phyloP scores from a whole-genome alignment of 2,329 filamentous ascomycete species.

The Aureobasidium zeae region DNA sequence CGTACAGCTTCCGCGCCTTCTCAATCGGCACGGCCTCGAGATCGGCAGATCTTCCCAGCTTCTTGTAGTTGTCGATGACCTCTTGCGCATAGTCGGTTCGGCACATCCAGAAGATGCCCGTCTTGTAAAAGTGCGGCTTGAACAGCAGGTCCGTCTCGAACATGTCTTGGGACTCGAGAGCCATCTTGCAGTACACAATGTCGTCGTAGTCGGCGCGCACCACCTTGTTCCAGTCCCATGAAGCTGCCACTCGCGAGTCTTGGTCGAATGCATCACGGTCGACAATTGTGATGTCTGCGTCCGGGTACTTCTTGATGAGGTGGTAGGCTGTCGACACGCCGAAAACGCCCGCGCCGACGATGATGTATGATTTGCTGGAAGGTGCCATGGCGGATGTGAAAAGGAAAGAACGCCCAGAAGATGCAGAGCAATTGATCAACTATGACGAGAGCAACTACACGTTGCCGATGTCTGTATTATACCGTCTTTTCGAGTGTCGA shows the following conservation, averaged over 20 bases:
- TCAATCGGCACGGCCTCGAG: constrained; percentile 40
- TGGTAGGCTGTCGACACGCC: constrained; percentile 33
- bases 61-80: constrained; percentile 43
- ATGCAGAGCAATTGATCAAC: neutral
- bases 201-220: constrained; percentile 61
- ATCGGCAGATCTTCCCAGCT: constrained; percentile 39
- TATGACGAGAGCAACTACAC: constrained; percentile 10
- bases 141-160: constrained; percentile 52
- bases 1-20: constrained; percentile 47
- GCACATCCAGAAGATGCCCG: constrained; percentile 43
- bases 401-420: neutral
- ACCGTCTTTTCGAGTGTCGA: neutral
- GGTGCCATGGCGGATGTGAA: constrained; percentile 1
- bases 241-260: constrained; percentile 44
- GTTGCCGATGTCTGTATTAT: constrained; percentile 11
- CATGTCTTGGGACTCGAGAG: constrained; percentile 54
- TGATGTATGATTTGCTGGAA: constrained; percentile 24
- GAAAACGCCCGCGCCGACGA: constrained; percentile 32
- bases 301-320: constrained; percentile 33
- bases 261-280: constrained; percentile 30
- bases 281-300: constrained; percentile 33
- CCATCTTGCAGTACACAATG: constrained; percentile 53
- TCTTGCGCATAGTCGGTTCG: constrained; percentile 39
- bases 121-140: constrained; percentile 44
- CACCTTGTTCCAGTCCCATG: constrained; percentile 66